phyloP scores from a whole-genome alignment of 352 stramenopile genomes.

The Phytophthora capsici region DNA sequence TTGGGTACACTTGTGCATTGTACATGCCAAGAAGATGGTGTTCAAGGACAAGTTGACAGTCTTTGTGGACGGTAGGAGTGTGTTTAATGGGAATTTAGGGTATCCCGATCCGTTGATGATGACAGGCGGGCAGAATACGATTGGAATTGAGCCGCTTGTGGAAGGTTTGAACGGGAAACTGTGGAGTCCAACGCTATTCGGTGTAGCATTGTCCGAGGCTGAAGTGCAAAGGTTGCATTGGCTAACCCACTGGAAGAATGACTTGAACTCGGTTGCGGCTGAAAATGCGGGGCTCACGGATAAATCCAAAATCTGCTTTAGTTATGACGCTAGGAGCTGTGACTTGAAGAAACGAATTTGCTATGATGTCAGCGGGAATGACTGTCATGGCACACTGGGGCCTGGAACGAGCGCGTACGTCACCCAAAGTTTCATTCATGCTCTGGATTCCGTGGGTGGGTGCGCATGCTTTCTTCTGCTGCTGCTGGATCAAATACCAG shows the following conservation, averaged over 20 bases:
- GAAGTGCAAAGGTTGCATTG: slow-evolving; percentile 81
- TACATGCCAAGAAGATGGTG: slow-evolving; percentile 89
- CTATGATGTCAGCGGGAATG: slow-evolving; percentile 79
- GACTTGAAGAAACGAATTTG: slow-evolving; percentile 59
- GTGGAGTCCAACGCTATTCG: slow-evolving; percentile 83
- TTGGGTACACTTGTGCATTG: slow-evolving; percentile 82
- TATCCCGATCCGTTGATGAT: slow-evolving; percentile 80
- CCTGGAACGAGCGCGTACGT: slow-evolving; percentile 67
- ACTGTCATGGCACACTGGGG: slow-evolving; percentile 75
- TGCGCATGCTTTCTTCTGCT: slow-evolving; percentile 76
- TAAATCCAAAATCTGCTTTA: slow-evolving; percentile 85
- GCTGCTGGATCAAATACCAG: slow-evolving; percentile 76
- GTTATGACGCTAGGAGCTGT: slow-evolving; percentile 80
- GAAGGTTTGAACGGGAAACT: slow-evolving; percentile 68
- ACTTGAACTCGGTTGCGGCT: slow-evolving; percentile 60
- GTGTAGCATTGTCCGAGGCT: slow-evolving; percentile 57
- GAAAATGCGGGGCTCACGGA: slow-evolving; percentile 69
- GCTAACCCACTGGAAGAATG: slow-evolving; percentile 79
- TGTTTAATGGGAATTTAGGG: slow-evolving; percentile 69
- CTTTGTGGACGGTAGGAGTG: slow-evolving; percentile 62
- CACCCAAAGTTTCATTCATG: slow-evolving; percentile 69
- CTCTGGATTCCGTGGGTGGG: slow-evolving; percentile 72
- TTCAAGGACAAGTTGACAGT: slow-evolving; percentile 89
- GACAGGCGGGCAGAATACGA: slow-evolving; percentile 72
- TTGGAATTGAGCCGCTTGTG: slow-evolving; percentile 63